A percentile compares a stretch with the other conserved stretches of the same genome.
Conservation (phyloP, 192 early-diverging fungal species). For the Backusella morwellensis region DNA sequence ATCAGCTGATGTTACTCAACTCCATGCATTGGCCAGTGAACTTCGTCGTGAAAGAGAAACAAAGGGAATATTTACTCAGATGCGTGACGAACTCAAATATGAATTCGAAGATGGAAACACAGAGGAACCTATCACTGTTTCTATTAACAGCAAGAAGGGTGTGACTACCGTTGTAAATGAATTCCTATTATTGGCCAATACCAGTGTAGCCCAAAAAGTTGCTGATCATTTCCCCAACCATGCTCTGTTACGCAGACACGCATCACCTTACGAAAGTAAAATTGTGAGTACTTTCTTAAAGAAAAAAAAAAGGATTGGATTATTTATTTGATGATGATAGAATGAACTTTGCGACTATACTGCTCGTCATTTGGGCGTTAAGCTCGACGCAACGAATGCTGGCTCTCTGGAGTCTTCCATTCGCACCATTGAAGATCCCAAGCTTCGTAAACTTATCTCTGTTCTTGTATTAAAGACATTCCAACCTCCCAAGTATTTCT, state of each 20-base stretch:
- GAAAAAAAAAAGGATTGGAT: not conserved
- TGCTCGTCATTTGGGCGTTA: constrained; percentile 65
- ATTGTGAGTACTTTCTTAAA: constrained; percentile 21
- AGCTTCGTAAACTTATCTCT: constrained; percentile 75
- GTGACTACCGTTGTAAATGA: constrained; percentile 72
- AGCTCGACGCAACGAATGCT: constrained; percentile 64
- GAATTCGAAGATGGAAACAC: constrained; percentile 1
- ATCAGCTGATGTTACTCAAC: not conserved
- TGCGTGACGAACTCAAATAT: constrained; percentile 9
- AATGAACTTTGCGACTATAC: constrained; percentile 53
- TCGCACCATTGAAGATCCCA: constrained; percentile 57
- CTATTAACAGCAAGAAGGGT: not conserved
- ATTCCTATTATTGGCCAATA: constrained; percentile 96
- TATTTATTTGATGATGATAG: constrained; percentile 16
- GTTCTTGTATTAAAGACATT: constrained; percentile 84
- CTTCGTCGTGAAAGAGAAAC: not conserved
- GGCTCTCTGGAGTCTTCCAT: constrained; percentile 53
- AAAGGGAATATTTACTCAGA: constrained; percentile 12
- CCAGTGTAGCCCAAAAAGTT: constrained; percentile 91
- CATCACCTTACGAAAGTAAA: constrained; percentile 55
- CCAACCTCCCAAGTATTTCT: constrained; percentile 97
- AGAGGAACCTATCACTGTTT: not conserved
- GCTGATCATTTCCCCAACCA: constrained; percentile 87
- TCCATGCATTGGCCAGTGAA: not conserved
- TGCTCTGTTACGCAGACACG: constrained; percentile 85